These are phyloP conservation scores for Ceratocystis ficicola DNA, from an alignment of 2,329 filamentous ascomycete genomes.

Conservation along the genomic window DNA sequence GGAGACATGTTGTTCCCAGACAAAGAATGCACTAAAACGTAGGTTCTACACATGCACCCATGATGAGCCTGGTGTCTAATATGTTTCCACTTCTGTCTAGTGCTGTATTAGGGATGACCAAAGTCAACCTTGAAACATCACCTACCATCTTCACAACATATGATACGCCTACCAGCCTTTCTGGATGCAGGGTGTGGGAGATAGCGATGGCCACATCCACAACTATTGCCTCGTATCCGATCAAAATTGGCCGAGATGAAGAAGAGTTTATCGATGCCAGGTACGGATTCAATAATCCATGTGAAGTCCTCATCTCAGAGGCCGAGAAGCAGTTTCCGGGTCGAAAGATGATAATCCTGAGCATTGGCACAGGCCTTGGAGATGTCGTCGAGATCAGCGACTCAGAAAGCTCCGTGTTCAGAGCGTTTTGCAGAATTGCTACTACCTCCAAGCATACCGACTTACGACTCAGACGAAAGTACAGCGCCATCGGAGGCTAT, in stretches of 20 bases:
- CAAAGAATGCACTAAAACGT: neutral
- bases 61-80: neutral
- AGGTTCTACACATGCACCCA: neutral
- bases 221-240: conserved; percentile 27
- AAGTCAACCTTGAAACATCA: conserved; percentile 17
- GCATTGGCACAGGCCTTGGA: conserved; percentile 27
- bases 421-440: neutral
- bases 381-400: conserved; percentile 23
- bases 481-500: conserved; percentile 24
- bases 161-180: conserved; percentile 23
- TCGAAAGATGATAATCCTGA: conserved; percentile 23
- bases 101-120: neutral
- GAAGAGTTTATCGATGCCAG: conserved; percentile 28
- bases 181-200: conserved; percentile 27
- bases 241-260: conserved; percentile 25
- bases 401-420: neutral
- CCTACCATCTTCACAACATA: conserved; percentile 27
- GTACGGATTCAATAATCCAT: conserved; percentile 29
- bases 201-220: conserved; percentile 28
- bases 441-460: neutral
- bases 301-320: conserved; percentile 27
- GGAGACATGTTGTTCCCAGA: neutral
- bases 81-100: neutral
- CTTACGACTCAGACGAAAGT: conserved; percentile 21
- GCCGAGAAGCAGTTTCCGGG: conserved; percentile 26